A percentile compares a stretch with the other conserved stretches of the same genome.
Evolutionary conservation across 176 grass and related monocot genomes (phyloP).

Genomic region (Zoysia pacifica): DNA sequence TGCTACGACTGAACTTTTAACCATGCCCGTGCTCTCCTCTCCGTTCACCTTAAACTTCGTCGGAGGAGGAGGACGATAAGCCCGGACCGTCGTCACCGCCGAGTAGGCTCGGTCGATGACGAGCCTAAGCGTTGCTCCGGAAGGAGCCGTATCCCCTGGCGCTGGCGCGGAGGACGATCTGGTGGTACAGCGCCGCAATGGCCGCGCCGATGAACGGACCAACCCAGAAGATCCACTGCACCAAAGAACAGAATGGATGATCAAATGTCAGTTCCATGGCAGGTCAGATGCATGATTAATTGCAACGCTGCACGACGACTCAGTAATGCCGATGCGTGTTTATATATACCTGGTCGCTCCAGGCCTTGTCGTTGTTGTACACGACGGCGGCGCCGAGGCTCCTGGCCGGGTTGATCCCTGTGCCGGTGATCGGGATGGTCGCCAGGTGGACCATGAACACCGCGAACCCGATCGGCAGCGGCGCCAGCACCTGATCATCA

Average conservation of each 20-base stretch:
- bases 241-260: not conserved
- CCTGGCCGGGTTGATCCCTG: conserved; percentile 55
- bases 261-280: not conserved
- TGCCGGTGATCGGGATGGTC: conserved; percentile 55
- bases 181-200: conserved; percentile 67
- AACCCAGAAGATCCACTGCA: conserved; percentile 83
- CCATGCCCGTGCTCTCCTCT: not conserved
- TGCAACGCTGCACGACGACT: not conserved
- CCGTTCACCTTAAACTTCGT: conserved; percentile 37
- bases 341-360: conserved; percentile 38
- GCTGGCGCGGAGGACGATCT: conserved; percentile 62
- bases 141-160: conserved; percentile 54
- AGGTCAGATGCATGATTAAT: not conserved
- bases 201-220: conserved; percentile 62
- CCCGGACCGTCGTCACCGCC: no score
- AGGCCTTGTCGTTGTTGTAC: conserved; percentile 39
- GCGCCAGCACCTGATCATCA: conserved; percentile 39
- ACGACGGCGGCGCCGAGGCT: conserved; percentile 50
- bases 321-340: not conserved
- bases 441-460: not conserved
- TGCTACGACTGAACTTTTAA: not conserved
- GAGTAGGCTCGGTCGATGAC: not conserved
- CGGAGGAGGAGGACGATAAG: not conserved
- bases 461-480: not conserved
- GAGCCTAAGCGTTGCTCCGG: conserved; percentile 56